Base-by-base conservation (phyloP, 805 yeast species). In the Myxozyma vanderwaltii region DNA sequence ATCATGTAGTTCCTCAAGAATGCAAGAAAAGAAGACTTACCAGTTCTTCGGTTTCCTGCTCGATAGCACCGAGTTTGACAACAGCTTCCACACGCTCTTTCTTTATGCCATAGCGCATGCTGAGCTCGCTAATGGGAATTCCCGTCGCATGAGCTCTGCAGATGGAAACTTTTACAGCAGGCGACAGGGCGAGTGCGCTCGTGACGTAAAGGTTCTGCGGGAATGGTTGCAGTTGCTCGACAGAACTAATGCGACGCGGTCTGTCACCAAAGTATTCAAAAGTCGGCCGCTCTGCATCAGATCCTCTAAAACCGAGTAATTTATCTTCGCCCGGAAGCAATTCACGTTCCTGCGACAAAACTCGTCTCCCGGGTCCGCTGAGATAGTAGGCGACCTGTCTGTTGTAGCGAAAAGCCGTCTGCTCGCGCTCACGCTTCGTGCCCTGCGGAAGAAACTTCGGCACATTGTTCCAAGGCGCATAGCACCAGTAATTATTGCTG, bases 31-130 rank as follows among this genome's bases (percentile, higher is more conserved):
- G 19, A 21, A 19, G 35, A 26, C 89, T 76, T 81, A 86, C 92
- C 69, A 81, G 71, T 66, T 78, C 74, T 51, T 74, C 78, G 85
- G 86, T 82, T 56, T 79, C 74, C 63, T 81, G 74, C 74, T 92
- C 95, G 53, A 91, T 79, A 31, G 77, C 77, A 62, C 81, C 78
- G 63, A 92, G 80, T 71, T 82, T 84, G 26, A 88, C 76, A 58
- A 92, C 79, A n/a, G 97, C 98, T 70, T 91, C 96, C 21, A 94
- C 79, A 72, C 98, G 83, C 54, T 91, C 88, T 62, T 91, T 82
- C 70, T 89, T 88, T 65, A 92, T 77, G 2, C 95, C 92, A 69
- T 84, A 86, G 69, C 82, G 82, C 63, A 86, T 82, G 10, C 97
- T 91, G 47, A 89, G 84, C 65, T 84, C 86, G 71, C 88, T 92